Base-by-base conservation (phyloP, 495 filamentous ascomycete species). In the Haplographium delicatum region DNA sequence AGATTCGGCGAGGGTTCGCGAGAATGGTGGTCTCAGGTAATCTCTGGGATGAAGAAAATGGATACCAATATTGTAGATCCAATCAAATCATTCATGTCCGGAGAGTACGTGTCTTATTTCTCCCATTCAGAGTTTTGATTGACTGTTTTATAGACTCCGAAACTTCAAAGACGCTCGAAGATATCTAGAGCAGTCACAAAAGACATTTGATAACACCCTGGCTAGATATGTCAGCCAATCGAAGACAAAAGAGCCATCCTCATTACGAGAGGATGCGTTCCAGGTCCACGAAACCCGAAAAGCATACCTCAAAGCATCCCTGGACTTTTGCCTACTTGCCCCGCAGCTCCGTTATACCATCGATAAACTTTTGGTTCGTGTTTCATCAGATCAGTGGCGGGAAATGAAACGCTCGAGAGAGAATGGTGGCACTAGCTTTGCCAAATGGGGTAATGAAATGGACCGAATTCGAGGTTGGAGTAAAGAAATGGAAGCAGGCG, bases 281-380 rank as follows among this genome's bases (percentile, higher is more conserved):
- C 84, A 93, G 64, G 82, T 98, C 28, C 93, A 95, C 56, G 94
- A 97, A 74, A 86, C 90, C 13, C 81, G 91, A 41, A 91, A 90
- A 65, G 81, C 82, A 15, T 98, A 97, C 61, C 74, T 96, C 19
- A 91, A 87, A 67, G 85, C 90, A 0, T 89, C 88, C 6, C 81
- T 97, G 80, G 93, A 98, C 65, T 97, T 90, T 57, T 93, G 88
- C 55, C 80, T 94, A 34, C 75, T 85, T 42, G 89, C 86, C 15
- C 90, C 94, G 5, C 85, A 93, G 62, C 63, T 96, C 20, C 78
- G 93, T 19, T 80, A 80, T 53, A 78, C 81, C 2, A 76, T 98
- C 20, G 93, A 97, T 61, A 83, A 83, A 63, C 64, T 96, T n/a
- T 67, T 98, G 10, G 88, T 96, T 20, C 79, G 77, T 47, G 72